Percentiles rank a stretch among this genome's conserved stretches.
Conservation (phyloP, 164 flowering plant species). For the Buxus sempervirens region DNA sequence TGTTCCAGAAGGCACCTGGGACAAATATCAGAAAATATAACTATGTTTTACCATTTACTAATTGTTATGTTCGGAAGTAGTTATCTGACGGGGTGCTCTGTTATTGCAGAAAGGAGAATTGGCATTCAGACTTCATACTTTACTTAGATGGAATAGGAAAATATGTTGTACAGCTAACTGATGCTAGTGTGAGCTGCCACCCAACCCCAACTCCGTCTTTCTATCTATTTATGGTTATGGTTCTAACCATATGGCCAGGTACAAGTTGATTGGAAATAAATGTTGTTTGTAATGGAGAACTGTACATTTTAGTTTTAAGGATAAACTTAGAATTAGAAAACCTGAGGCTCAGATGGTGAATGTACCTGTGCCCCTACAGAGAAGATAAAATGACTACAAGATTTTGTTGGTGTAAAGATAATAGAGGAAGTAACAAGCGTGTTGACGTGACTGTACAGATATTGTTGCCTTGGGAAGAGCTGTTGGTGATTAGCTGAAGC, state of each 20-base stretch:
- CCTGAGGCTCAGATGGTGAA: conserved; percentile 59
- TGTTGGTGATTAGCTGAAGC: conserved; percentile 26
- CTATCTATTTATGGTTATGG: conserved; percentile 29
- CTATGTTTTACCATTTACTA: neutral
- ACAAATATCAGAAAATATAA: neutral
- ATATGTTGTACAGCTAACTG: conserved; percentile 84
- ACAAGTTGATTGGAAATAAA: conserved; percentile 42
- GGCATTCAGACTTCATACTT: conserved; percentile 49
- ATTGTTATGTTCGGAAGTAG: too few relatives aligned
- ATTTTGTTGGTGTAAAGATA: conserved; percentile 53
- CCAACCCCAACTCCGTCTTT: too few relatives aligned
- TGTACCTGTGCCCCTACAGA: conserved; percentile 48
- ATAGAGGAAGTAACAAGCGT: conserved; percentile 40
- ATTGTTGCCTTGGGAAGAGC: conserved; percentile 13
- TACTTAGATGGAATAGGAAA: conserved; percentile 38
- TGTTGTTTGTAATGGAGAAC: conserved; percentile 50
- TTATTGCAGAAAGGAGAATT: conserved; percentile 75
- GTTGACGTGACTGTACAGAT: conserved; percentile 53
- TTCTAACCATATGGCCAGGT: conserved; percentile 34
- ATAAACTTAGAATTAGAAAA: conserved; percentile 60
- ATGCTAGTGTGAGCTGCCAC: conserved; percentile 55
- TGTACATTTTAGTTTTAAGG: conserved; percentile 78
- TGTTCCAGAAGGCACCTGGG: neutral
- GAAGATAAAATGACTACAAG: conserved; percentile 45
- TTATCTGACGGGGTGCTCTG: neutral